phyloP scores from a whole-genome alignment of 768 basidiomycete species.

The Pulveroboletus ravenelii region DNA sequence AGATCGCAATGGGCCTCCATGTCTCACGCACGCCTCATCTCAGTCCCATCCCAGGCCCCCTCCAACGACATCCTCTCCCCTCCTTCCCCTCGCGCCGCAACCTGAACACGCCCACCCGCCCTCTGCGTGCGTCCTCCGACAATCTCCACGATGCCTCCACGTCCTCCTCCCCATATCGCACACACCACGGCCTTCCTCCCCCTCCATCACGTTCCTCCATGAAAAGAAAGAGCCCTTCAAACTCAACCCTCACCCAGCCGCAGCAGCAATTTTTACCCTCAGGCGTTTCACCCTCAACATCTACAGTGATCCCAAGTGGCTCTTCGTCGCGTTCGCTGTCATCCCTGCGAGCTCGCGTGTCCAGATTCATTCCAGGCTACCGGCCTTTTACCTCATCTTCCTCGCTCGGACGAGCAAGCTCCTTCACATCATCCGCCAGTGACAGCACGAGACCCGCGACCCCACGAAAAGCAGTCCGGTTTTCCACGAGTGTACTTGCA shows the following conservation, averaged over 20 bases:
- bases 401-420: constrained; percentile 31
- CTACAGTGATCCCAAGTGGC: constrained; percentile 35
- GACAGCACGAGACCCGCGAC: constrained; percentile 38
- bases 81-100: constrained; percentile 15
- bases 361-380: constrained; percentile 45
- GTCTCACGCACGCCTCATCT: constrained; percentile 73
- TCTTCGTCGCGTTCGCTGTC: constrained; percentile 29
- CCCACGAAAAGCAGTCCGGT: constrained; percentile 59
- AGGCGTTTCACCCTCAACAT: constrained; percentile 24
- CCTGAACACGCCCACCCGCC: constrained; percentile 27
- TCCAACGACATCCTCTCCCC: constrained; percentile 16
- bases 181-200: constrained; percentile 39
- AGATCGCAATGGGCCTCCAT: constrained; percentile 80
- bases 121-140: constrained; percentile 16
- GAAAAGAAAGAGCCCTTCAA: constrained; percentile 44
- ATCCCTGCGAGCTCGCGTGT: constrained; percentile 47
- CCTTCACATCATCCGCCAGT: constrained; percentile 30
- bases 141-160: constrained; percentile 21
- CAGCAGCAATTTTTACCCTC: constrained; percentile 15
- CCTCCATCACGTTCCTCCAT: constrained; percentile 62
- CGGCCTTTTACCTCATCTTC: constrained; percentile 35
- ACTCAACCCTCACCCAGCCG: constrained; percentile 19
- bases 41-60: constrained; percentile 33
- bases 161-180: constrained; percentile 19
- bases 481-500: constrained; percentile 43